These are phyloP conservation scores for Phytopythium kandeliae DNA, from an alignment of 352 stramenopile species.

Conservation along the genomic window DNA sequence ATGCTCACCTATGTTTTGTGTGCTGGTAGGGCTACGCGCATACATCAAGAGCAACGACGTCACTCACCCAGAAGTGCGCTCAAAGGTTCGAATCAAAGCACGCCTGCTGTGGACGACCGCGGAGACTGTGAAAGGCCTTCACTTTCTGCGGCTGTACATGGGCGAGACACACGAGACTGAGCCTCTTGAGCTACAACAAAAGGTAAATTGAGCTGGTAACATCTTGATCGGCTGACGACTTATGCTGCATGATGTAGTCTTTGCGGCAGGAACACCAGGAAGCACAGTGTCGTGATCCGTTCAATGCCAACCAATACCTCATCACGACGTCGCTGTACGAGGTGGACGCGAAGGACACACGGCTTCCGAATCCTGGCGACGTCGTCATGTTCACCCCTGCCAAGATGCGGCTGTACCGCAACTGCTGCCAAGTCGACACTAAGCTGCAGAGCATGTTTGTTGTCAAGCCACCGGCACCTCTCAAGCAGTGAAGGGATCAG, in stretches of 20 bases:
- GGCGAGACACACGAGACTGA: constrained; percentile 3
- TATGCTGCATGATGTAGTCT: too few species aligned
- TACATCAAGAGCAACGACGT: background rate
- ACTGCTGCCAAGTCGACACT: background rate
- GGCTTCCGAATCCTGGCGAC: too few species aligned
- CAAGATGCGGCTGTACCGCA: background rate
- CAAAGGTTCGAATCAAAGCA: background rate
- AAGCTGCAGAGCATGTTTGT: background rate
- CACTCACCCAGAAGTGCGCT: background rate
- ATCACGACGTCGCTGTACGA: too few species aligned
- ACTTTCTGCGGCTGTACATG: constrained; percentile 9
- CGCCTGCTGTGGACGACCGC: constrained; percentile 3
- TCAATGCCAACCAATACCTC: background rate
- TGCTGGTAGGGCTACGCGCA: background rate
- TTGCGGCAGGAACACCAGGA: background rate
- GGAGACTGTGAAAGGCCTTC: background rate
- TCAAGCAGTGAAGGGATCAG: too few species aligned
- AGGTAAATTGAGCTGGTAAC: too few species aligned
- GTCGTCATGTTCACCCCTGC: too few species aligned
- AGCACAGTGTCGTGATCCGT: background rate
- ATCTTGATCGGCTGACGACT: too few species aligned
- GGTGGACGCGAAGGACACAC: too few species aligned
- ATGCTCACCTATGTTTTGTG: too few species aligned
- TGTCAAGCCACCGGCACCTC: background rate
- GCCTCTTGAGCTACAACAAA: constrained; percentile 3